Conservation (phyloP, 306 rosid genomes). For the Malus domestica region ASM211411v1 NC_041801.1:12315501-12316000, state of each 20-base stretch:
- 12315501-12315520: slow-evolving; percentile 62
- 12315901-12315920: neutral
- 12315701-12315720: slow-evolving; percentile 62
- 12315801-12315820: slow-evolving; percentile 90
- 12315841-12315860: slow-evolving; percentile 96
- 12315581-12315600: slow-evolving; percentile 53
- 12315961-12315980: slow-evolving; percentile 48
- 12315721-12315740: slow-evolving; percentile 79
- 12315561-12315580: slow-evolving; percentile 37
- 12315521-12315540: slow-evolving; percentile 74
- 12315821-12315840: slow-evolving; percentile 67
- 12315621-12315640: slow-evolving; percentile 96
- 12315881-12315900: no score
- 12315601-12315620: slow-evolving; percentile 54
- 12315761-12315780: slow-evolving; percentile 42
- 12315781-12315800: slow-evolving; percentile 29
- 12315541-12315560: slow-evolving; percentile 58
- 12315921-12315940: neutral
- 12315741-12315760: slow-evolving; percentile 60
- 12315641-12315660: slow-evolving; percentile 60
- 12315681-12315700: slow-evolving; percentile 52
- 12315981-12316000: slow-evolving; percentile 71
- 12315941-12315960: neutral
- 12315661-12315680: slow-evolving; percentile 58
- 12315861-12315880: neutral